Base-by-base conservation (phyloP, 2,329 filamentous ascomycete genomes). In the Colletotrichum eremochloae region DNA sequence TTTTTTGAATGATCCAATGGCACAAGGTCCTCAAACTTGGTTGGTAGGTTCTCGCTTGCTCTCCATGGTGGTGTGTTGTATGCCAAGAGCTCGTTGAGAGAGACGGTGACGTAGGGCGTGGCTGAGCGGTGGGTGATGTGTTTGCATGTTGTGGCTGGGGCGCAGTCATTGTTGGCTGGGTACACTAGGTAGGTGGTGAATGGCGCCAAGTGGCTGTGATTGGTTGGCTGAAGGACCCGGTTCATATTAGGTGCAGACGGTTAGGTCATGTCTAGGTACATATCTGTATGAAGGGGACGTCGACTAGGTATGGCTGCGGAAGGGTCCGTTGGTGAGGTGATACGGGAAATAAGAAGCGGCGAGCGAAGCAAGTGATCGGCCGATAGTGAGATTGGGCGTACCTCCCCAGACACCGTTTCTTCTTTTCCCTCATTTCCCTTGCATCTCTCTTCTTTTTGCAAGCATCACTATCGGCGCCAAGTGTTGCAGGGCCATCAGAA, bases 81-180 rank as follows among this genome's bases (percentile, higher is more conserved):
- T 66, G 63, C 63, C 63, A 66, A 66, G 63, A 60, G 38, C 52
- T 58, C 52, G 12, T 36, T 66, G 52, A 15, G 29, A 57, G 36
- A n/a, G 12, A 40, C 36, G 63, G 53, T 66, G 63, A 66, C 63
- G 63, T 66, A 66, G 52, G 29, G 18, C 53, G 63, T 60, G 63
- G 63, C 63, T 66, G 63, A 57, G 63, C 38, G 46, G 46, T n/a
- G 46, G 8, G 5, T 15, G 46, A 63, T 36, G n/a, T 9, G 11
- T 1, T 24, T 33, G 48, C 24, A 40, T n/a, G 6, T 60, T 50
- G 52, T 66, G 63, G 63, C 63, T 66, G 38, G 38, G 52, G n/a
- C n/a, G 6, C 36, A 40, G 36, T 4, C 36, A 3, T 14, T 38
- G 11, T 29, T 40, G n/a, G 20, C 24, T 24, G 24, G 24, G 24